Base-by-base conservation (phyloP, 1,284 basidiomycete genomes). In the Tausonia pullulans region DNA sequence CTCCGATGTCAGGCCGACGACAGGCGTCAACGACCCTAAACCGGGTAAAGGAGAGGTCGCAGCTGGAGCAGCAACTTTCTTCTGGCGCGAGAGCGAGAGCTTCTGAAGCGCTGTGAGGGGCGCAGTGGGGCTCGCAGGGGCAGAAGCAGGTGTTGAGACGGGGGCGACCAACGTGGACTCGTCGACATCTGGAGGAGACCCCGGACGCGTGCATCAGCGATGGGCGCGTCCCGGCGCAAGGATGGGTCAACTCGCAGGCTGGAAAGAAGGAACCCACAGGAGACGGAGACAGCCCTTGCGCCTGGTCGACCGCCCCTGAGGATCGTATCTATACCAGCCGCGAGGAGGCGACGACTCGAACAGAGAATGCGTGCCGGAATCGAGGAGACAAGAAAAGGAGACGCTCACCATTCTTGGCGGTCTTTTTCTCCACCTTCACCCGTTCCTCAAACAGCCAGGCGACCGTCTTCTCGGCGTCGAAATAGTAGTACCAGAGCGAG, bases 401-500 rank as follows among this genome's bases (percentile, higher is more conserved):
- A 10, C 62, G 77, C 82, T 87, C 79, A 95, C 92, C 91, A 89
- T 87, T 89, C 70, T 87, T 85, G 68, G 77, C 81, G 9, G 44
- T 50, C 54, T 54, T 65, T 58, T 66, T 62, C 1, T 10, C 49
- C 13, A 45, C 60, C 54, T 66, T 66, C 43, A 85, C 74, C 69
- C 74, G 71, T 52, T 78, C 75, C 67, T 76, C 76, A 44, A 87
- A 70, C 40, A 92, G 79, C 81, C 85, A 88, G 50, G 83, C 77
- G 13, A 94, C 77, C 5, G 88, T 85, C 71, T 86, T 82, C 52
- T 90, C 84, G 16, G 88, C 82, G 71, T 97, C 86, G 71, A 96
- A 98, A 77, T 88, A 90, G 70, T 81, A 84, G 70, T 98, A 86
- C 87, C 92, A 98, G 55, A 98, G 79, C 0, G 83, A 81, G 69